Percentiles rank a stretch among this genome's conserved stretches.
These are phyloP conservation scores for Diutina neorugosa DNA, from an alignment of 1,139 yeast genomes.

Conservation along the genomic window DNA sequence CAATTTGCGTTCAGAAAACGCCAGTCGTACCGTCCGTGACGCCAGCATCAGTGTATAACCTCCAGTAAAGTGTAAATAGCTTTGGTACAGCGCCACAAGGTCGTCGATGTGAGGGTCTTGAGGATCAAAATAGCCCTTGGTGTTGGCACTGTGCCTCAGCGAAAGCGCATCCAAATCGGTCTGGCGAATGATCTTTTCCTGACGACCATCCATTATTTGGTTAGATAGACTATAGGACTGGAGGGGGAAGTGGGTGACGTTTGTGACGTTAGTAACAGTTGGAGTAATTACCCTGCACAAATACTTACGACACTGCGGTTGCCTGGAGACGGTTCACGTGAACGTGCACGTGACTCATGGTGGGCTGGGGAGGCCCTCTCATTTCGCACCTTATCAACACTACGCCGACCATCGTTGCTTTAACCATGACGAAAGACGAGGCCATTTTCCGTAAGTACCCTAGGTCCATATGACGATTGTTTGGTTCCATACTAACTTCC, in stretches of 20 bases:
- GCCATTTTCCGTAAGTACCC: conserved; percentile 54
- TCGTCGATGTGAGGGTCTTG: conserved; percentile 36
- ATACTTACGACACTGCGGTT: too few relatives aligned
- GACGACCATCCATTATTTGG: background rate
- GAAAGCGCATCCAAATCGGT: conserved; percentile 85
- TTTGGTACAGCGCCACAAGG: conserved; percentile 29
- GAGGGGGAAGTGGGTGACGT: background rate
- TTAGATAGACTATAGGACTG: too few relatives aligned
- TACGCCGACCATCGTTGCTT: background rate
- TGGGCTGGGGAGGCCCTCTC: too few relatives aligned
- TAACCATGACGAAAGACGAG: conserved; percentile 35
- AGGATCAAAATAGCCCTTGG: conserved; percentile 37
- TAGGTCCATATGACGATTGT: background rate
- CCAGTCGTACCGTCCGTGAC: conserved; percentile 26
- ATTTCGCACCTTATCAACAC: background rate
- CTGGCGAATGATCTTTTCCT: conserved; percentile 43
- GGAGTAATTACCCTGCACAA: background rate
- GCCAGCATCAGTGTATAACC: conserved; percentile 25
- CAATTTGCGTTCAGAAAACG: conserved; percentile 37
- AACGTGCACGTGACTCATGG: background rate
- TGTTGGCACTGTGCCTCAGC: conserved; percentile 51
- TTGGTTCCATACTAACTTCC: conserved; percentile 3
- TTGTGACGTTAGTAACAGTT: background rate
- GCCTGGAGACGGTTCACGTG: too few relatives aligned
- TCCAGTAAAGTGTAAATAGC: conserved; percentile 23